phyloP scores from a whole-genome alignment of 192 early-diverging fungal species.

The Coemansia sp. region DNA sequence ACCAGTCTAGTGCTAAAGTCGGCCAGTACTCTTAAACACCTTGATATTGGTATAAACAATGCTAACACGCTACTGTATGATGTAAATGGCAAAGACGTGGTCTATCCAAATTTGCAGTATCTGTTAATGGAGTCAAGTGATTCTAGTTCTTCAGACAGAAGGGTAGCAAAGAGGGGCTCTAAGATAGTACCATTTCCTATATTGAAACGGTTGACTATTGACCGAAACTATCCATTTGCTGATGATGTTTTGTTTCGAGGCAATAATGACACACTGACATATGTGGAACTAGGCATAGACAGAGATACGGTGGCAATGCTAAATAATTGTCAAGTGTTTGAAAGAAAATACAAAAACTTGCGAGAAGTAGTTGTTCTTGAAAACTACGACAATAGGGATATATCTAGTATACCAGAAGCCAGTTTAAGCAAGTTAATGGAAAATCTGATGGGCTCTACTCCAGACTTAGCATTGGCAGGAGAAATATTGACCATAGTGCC shows the following conservation, averaged over 20 bases:
- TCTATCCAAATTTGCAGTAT: conserved; percentile 9
- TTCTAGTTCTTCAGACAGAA: no score
- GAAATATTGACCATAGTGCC: not conserved
- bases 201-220: not conserved
- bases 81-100: not conserved
- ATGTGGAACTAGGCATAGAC: not conserved
- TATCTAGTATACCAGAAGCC: not conserved
- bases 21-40: not conserved
- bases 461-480: not conserved
- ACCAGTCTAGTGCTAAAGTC: not conserved
- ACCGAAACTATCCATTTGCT: conserved; percentile 10
- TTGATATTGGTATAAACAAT: not conserved
- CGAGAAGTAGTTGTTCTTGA: not conserved
- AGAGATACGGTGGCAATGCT: not conserved
- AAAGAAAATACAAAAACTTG: not conserved
- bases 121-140: not conserved
- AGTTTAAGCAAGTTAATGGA: not conserved
- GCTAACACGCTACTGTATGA: not conserved
- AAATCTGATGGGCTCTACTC: not conserved
- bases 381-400: no score
- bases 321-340: not conserved
- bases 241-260: conserved; percentile 17
- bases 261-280: conserved; percentile 3
- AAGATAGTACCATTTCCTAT: not conserved
- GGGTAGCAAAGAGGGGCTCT: not conserved